These are phyloP conservation scores for Passalora sequoiae DNA, from an alignment of 2,329 filamentous ascomycete genomes.

Conservation along the genomic window DNA sequence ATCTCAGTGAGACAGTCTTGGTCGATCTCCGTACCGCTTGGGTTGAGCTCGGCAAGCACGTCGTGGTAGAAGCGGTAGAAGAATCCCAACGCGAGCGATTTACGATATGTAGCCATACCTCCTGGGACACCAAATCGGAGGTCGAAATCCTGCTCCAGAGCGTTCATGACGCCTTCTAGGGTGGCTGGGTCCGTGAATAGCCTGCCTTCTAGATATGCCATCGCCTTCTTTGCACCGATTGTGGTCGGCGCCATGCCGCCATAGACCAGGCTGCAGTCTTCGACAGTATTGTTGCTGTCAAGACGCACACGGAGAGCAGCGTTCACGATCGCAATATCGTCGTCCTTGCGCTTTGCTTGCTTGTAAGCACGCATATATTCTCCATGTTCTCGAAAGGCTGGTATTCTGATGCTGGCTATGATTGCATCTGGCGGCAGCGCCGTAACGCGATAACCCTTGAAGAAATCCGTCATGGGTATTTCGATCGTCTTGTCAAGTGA, in stretches of 20 bases:
- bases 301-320: conserved; percentile 72
- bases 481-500: conserved; percentile 67
- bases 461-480: conserved; percentile 89
- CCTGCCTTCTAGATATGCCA: conserved; percentile 69
- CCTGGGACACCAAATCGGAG: conserved; percentile 86
- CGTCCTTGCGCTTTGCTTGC: conserved; percentile 93
- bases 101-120: conserved; percentile 95
- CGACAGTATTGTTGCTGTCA: conserved; percentile 63
- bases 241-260: conserved; percentile 94
- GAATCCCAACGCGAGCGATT: conserved; percentile 83
- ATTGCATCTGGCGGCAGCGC: conserved; percentile 75
- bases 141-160: conserved; percentile 84
- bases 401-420: conserved; percentile 82
- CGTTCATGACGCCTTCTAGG: conserved; percentile 82
- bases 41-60: conserved; percentile 57
- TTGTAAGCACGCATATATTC: conserved; percentile 91
- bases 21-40: conserved; percentile 55
- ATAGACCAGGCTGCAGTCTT: conserved; percentile 75
- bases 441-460: conserved; percentile 83
- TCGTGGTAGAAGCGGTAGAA: conserved; percentile 98
- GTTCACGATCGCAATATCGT: conserved; percentile 97
- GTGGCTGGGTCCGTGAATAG: conserved; percentile 75
- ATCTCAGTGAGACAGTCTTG: conserved; percentile 76
- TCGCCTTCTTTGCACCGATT: conserved; percentile 74
- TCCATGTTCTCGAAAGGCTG: conserved; percentile 64